Percentiles rank a stretch among this genome's conserved stretches.
phyloP scores from a whole-genome alignment of 2,329 filamentous ascomycete genomes.

The Penicillium glabrum region DNA sequence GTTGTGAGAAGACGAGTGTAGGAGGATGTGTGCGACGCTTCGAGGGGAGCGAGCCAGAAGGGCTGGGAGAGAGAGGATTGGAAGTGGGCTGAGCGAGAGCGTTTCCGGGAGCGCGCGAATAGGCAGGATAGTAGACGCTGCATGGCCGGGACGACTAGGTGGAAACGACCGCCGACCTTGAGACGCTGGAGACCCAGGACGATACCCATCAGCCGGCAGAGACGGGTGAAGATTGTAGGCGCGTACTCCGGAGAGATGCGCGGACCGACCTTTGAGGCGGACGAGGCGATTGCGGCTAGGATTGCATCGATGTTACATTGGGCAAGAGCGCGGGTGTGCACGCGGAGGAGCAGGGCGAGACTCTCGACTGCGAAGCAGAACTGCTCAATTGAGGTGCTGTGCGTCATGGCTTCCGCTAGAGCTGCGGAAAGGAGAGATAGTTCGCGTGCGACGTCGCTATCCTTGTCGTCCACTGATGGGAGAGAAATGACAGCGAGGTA shows the following conservation, averaged over 20 bases:
- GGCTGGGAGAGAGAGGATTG: constrained; percentile 29
- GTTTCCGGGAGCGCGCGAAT: constrained; percentile 49
- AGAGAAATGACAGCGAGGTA: constrained; percentile 37
- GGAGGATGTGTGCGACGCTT: constrained; percentile 47
- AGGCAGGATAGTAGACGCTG: constrained; percentile 57
- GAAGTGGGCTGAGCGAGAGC: constrained; percentile 25
- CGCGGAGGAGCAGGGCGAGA: constrained; percentile 40
- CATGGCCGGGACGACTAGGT: constrained; percentile 57
- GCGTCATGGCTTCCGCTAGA: constrained; percentile 30
- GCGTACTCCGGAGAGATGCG: constrained; percentile 32
- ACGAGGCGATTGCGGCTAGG: constrained; percentile 37
- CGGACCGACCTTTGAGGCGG: constrained; percentile 36
- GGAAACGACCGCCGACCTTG: constrained; percentile 60
- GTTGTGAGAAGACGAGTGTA: constrained; percentile 59
- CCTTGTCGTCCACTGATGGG: constrained; percentile 38
- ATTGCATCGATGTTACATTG: constrained; percentile 49
- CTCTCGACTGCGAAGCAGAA: constrained; percentile 43
- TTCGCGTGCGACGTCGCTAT: constrained; percentile 34
- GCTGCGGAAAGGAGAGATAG: constrained; percentile 38
- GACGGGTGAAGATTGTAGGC: constrained; percentile 51
- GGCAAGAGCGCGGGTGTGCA: constrained; percentile 41
- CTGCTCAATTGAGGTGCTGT: constrained; percentile 35
- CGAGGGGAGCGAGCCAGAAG: constrained; percentile 37
- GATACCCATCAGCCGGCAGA: constrained; percentile 54
- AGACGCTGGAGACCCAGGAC: constrained; percentile 59